A percentile compares a stretch with the other conserved stretches of the same genome.
phyloP scores from a whole-genome alignment of 306 rosid genomes.

The Malus asiatica region DNA sequence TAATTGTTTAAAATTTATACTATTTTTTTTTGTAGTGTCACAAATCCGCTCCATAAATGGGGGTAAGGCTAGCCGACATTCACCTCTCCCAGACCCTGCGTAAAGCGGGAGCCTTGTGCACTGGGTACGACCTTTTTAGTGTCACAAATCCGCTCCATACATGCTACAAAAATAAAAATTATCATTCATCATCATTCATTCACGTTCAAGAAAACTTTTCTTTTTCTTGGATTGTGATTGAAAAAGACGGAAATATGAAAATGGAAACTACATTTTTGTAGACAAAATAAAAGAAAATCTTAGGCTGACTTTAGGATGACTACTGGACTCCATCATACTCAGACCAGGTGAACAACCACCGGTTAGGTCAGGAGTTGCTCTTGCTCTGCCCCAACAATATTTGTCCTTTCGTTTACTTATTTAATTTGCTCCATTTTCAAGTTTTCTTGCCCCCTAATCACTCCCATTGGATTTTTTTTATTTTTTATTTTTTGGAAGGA shows the following conservation, averaged over 20 bases:
- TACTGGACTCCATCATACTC: background rate
- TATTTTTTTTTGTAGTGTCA: too few species aligned
- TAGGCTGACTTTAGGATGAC: background rate
- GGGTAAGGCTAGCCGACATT: too few species aligned
- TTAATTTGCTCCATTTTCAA: background rate
- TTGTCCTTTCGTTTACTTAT: too few species aligned
- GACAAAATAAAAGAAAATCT: slow-evolving; percentile 8
- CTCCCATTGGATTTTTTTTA: background rate
- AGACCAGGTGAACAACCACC: background rate
- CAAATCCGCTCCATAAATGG: too few species aligned
- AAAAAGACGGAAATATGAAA: background rate
- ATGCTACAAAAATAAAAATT: too few species aligned
- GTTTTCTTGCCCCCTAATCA: background rate
- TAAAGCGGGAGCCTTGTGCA: too few species aligned
- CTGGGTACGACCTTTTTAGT: too few species aligned
- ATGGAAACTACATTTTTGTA: background rate
- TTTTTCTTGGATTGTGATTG: background rate
- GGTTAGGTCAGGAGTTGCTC: background rate
- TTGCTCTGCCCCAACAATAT: background rate
- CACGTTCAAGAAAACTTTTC: background rate
- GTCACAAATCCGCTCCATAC: too few species aligned
- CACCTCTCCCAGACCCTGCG: too few species aligned
- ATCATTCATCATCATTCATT: background rate
- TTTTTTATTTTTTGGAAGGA: background rate
- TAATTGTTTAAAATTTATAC: too few species aligned